These are phyloP conservation scores for Ascoidea asiatica DNA, from an alignment of 805 yeast species.

Conservation along the genomic window DNA sequence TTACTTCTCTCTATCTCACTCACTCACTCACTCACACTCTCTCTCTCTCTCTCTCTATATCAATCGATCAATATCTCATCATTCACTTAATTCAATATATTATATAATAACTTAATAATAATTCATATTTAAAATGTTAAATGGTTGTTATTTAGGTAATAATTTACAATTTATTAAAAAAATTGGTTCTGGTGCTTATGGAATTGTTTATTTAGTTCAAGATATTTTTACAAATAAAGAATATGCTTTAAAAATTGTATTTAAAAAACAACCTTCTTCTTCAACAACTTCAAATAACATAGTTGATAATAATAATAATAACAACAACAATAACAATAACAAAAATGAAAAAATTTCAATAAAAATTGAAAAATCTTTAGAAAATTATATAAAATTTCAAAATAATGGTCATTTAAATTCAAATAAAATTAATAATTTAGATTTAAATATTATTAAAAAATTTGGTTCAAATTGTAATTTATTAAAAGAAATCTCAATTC, in stretches of 20 bases:
- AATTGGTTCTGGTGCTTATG: slow-evolving; percentile 80
- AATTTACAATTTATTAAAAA: slow-evolving; percentile 30
- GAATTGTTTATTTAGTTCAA: slow-evolving; percentile 59
- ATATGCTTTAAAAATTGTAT: slow-evolving; percentile 62
- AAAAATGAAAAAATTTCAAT: slow-evolving; percentile 13
- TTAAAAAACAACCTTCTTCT: slow-evolving; percentile 29
- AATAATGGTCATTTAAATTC: slow-evolving; percentile 13
- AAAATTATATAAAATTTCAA: slow-evolving; percentile 15
- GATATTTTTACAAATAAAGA: slow-evolving; percentile 34
- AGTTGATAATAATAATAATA: slow-evolving; percentile 15
- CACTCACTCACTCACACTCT: too few species aligned
- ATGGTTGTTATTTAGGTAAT: slow-evolving; percentile 9
- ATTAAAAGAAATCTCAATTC: slow-evolving; percentile 60
- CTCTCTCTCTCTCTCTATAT: too few species aligned
- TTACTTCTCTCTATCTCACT: too few species aligned
- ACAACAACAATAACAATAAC: slow-evolving; percentile 17
- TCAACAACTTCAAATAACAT: slow-evolving; percentile 9
- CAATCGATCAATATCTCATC: too few species aligned
- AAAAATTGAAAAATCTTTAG: slow-evolving; percentile 11
- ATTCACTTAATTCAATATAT: too few species aligned
- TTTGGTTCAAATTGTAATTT: slow-evolving; percentile 16
- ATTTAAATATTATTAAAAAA: slow-evolving; percentile 21
- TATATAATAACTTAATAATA: too few species aligned
- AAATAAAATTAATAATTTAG: slow-evolving; percentile 16
- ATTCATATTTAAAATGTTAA: neutral